Conservation (phyloP, 345 rosid genomes). For the Clarkia xantiana region DNA sequence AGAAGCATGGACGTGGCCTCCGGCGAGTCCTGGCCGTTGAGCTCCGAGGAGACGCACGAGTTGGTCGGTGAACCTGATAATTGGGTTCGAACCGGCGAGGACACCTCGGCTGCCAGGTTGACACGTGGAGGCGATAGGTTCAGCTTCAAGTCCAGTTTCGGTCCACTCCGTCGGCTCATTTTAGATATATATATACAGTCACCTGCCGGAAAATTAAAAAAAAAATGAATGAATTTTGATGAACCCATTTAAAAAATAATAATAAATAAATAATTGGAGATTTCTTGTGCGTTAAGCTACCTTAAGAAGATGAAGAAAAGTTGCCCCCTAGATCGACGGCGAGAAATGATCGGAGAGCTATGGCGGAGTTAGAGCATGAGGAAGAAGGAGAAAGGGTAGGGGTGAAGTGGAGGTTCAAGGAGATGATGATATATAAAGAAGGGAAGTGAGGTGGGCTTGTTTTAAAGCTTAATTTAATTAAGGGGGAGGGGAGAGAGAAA, state of each 20-base stretch:
- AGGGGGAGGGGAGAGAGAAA: constrained; percentile 19
- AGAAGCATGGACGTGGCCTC: constrained; percentile 86
- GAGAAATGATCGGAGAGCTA: neutral
- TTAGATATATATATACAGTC: constrained; percentile 3
- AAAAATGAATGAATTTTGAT: neutral
- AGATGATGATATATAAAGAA: constrained; percentile 42
- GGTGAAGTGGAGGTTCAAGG: constrained; percentile 20
- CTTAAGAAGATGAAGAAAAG: too few relatives aligned
- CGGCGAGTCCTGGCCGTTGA: constrained; percentile 40
- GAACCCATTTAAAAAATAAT: too few relatives aligned
- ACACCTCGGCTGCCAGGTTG: constrained; percentile 32
- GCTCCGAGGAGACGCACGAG: constrained; percentile 80
- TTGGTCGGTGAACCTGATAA: constrained; percentile 50
- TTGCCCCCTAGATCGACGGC: too few relatives aligned
- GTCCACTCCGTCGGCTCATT: constrained; percentile 68
- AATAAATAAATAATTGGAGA: too few relatives aligned
- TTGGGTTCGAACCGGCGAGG: constrained; percentile 48
- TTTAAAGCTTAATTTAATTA: constrained; percentile 64
- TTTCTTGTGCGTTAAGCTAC: too few relatives aligned
- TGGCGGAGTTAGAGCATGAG: constrained; percentile 3
- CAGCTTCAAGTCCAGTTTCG: constrained; percentile 84
- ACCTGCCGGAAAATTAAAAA: constrained; percentile 1
- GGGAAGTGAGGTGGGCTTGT: constrained; percentile 24
- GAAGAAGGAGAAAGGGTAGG: constrained; percentile 8
- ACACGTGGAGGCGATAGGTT: constrained; percentile 72